Conservation (phyloP, 495 filamentous ascomycete genomes). For the Talaromyces borbonicus region DNA sequence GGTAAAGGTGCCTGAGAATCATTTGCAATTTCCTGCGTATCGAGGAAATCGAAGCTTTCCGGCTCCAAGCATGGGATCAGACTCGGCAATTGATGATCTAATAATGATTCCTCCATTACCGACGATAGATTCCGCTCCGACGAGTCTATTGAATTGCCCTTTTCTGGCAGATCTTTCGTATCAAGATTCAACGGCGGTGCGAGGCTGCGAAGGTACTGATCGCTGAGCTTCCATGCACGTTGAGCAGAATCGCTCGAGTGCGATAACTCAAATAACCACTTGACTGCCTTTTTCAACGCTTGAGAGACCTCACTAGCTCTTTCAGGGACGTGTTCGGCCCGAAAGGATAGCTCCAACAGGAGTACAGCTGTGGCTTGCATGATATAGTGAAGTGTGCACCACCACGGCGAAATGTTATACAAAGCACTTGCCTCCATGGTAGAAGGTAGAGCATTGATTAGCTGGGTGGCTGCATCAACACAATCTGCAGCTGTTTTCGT, state of each 20-base stretch:
- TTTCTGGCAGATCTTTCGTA: conserved; percentile 18
- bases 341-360: conserved; percentile 47
- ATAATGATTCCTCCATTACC: conserved; percentile 16
- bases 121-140: conserved; percentile 8
- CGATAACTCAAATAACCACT: conserved; percentile 42
- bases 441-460: conserved; percentile 45
- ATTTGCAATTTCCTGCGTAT: conserved; percentile 2
- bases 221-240: conserved; percentile 42
- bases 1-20: neutral
- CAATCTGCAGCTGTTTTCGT: conserved; percentile 44
- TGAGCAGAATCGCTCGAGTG: conserved; percentile 35
- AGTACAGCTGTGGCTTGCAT: conserved; percentile 52
- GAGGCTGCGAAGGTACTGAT: conserved; percentile 35
- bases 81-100: conserved; percentile 13
- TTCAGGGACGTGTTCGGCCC: conserved; percentile 44
- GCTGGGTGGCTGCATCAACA: conserved; percentile 46
- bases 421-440: conserved; percentile 27
- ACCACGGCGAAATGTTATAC: conserved; percentile 49
- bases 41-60: neutral
- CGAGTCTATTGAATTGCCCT: conserved; percentile 12
- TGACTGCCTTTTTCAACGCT: conserved; percentile 44
- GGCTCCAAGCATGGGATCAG: conserved; percentile 5
- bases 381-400: conserved; percentile 52
- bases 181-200: conserved; percentile 26
- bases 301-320: conserved; percentile 40